These are phyloP conservation scores for Camellia granthamiana DNA, from an alignment of 148 eudicot species.

Conservation along the genomic window DNA sequence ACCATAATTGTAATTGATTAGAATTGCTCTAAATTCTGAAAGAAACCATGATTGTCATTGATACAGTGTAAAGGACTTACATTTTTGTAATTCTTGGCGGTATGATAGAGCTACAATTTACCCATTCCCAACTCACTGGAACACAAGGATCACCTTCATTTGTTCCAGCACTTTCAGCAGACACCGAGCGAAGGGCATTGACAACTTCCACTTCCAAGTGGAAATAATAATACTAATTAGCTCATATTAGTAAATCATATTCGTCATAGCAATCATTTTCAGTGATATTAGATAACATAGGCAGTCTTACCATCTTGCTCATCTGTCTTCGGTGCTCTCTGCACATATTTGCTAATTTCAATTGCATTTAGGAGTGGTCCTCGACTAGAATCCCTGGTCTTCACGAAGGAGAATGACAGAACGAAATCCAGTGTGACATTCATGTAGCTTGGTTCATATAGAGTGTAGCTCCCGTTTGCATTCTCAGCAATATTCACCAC, in stretches of 20 bases:
- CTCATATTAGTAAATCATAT: neutral
- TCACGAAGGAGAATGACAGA: slow-evolving; percentile 69
- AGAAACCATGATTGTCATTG: neutral
- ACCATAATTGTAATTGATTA: neutral
- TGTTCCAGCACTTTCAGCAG: slow-evolving; percentile 32
- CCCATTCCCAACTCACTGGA: slow-evolving; percentile 88
- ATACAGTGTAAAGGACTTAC: slow-evolving; percentile 42
- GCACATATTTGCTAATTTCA: slow-evolving; percentile 75
- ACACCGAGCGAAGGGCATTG: slow-evolving; percentile 42
- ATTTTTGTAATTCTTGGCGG: slow-evolving; percentile 80
- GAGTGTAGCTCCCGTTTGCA: slow-evolving; percentile 88
- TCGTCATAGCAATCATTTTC: neutral
- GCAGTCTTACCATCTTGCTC: slow-evolving; percentile 64
- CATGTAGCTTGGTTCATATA: slow-evolving; percentile 95
- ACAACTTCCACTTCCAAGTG: slow-evolving; percentile 58
- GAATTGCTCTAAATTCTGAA: neutral
- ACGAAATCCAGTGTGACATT: slow-evolving; percentile 80
- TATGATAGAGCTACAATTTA: slow-evolving; percentile 59
- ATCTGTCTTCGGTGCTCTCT: slow-evolving; percentile 61
- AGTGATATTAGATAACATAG: too few species aligned
- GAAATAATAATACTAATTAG: slow-evolving; percentile 28
- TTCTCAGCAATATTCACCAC: slow-evolving; percentile 94
- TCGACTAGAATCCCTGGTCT: slow-evolving; percentile 75
- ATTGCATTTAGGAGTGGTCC: slow-evolving; percentile 88
- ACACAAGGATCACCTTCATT: slow-evolving; percentile 86